A percentile compares a stretch with the other conserved stretches of the same genome.
These are phyloP conservation scores for Fusarium marasasianum DNA, from an alignment of 2,329 filamentous ascomycete genomes.

Conservation along the genomic window DNA sequence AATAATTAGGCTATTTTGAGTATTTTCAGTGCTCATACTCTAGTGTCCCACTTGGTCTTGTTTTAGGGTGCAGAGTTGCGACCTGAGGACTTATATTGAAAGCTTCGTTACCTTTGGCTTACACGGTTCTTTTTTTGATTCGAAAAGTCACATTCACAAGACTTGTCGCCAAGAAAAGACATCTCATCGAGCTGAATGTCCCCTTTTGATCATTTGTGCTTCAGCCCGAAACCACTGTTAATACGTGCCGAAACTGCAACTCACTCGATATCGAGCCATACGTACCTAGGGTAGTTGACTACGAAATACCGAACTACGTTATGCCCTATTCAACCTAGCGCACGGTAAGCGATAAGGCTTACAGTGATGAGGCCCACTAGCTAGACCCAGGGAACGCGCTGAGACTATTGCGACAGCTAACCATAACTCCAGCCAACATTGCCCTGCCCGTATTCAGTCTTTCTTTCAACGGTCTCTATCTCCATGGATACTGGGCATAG, in stretches of 20 bases:
- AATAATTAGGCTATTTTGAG: not conserved
- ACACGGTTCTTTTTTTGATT: no score
- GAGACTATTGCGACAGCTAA: constrained; percentile 8
- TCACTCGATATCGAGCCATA: not conserved
- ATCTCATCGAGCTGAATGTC: no score
- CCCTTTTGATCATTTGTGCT: no score
- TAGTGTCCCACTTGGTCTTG: not conserved
- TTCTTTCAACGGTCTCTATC: not conserved
- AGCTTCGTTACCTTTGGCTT: no score
- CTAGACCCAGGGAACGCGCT: not conserved
- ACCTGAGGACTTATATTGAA: no score
- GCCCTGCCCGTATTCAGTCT: not conserved
- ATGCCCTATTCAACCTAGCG: not conserved
- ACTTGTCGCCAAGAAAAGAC: no score
- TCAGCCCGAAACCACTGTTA: not conserved
- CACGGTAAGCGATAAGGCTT: not conserved
- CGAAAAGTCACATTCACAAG: no score
- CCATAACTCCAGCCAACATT: not conserved
- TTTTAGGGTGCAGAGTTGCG: not conserved
- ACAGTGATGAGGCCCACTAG: not conserved
- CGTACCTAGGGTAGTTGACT: not conserved
- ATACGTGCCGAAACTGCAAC: not conserved
- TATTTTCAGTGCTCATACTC: not conserved
- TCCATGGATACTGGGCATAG: not conserved
- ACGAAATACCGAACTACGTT: not conserved